These are phyloP conservation scores for Dryadomyces sulphureus DNA, from an alignment of 2,329 filamentous ascomycete genomes.

Conservation along the genomic window DNA sequence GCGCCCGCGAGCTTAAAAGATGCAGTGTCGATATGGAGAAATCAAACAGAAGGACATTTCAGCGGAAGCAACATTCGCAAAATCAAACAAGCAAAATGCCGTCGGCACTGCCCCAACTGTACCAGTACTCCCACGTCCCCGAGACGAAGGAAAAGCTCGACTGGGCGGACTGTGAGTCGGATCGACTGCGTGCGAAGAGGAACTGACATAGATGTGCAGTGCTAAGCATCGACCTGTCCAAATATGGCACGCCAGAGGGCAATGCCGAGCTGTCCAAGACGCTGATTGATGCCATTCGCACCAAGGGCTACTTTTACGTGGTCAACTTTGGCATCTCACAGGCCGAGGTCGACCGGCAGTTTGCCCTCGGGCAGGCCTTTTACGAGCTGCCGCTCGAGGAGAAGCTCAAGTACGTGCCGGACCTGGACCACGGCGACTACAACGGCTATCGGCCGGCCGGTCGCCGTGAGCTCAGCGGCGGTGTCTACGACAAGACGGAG, in stretches of 20 bases:
- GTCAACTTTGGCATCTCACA: conserved; percentile 41
- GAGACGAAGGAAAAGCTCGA: conserved; percentile 6
- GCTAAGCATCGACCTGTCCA: conserved; percentile 17
- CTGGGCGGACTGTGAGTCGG: conserved; percentile 3
- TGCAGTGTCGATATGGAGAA: background rate
- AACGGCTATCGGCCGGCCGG: conserved; percentile 35
- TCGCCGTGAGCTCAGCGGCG: conserved; percentile 10
- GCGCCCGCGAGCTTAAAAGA: background rate
- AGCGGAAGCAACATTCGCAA: no score
- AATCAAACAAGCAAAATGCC: background rate
- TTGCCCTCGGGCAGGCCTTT: conserved; percentile 39
- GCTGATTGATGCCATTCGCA: conserved; percentile 27
- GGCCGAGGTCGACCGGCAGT: conserved; percentile 39
- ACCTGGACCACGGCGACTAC: conserved; percentile 31
- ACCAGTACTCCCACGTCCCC: conserved; percentile 4
- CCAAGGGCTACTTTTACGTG: conserved; percentile 36
- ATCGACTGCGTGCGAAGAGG: background rate
- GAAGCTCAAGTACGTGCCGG: conserved; percentile 33
- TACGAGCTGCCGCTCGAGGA: conserved; percentile 31
- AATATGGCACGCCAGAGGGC: conserved; percentile 18
- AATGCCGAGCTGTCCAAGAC: conserved; percentile 18
- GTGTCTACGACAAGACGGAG: conserved; percentile 37
- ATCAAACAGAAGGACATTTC: background rate
- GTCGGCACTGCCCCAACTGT: background rate
- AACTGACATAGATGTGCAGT: background rate